Evolutionary conservation across 805 yeast species (phyloP).

Genomic region (Saccharomycopsis oosterbeekiorum): DNA sequence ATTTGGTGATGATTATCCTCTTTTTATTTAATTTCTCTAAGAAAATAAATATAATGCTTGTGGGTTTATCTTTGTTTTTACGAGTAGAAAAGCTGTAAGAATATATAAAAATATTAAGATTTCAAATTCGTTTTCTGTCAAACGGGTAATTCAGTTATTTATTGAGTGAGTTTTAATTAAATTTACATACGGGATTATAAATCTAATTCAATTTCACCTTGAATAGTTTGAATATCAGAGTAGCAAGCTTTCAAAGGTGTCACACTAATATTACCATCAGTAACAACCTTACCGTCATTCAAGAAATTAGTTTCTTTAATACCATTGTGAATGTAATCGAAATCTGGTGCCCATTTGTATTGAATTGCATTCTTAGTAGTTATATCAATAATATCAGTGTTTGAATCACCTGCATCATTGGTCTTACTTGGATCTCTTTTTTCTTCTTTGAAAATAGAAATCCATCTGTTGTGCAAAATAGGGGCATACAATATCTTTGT

Average conservation of each 20-base stretch:
- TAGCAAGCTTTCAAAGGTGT: conserved; percentile 69
- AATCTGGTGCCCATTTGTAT: conserved; percentile 81
- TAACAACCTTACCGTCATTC: conserved; percentile 63
- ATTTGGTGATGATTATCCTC: conserved; percentile 6
- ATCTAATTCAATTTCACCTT: conserved; percentile 48
- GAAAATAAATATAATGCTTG: too few relatives aligned
- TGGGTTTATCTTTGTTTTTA: too few relatives aligned
- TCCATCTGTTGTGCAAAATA: conserved; percentile 77
- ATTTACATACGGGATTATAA: conserved; percentile 27
- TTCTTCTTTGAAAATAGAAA: conserved; percentile 33
- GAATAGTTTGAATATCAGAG: conserved; percentile 37
- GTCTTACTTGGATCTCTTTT: conserved; percentile 15
- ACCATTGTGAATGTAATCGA: conserved; percentile 51
- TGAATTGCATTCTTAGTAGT: conserved; percentile 34
- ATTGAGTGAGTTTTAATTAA: neutral
- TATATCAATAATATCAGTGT: conserved; percentile 40
- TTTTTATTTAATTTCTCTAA: conserved; percentile 1
- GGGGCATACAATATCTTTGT: conserved; percentile 68
- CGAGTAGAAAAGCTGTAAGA: too few relatives aligned
- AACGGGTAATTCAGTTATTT: too few relatives aligned
- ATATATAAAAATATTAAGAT: too few relatives aligned
- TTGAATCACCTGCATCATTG: conserved; percentile 9
- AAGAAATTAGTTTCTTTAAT: conserved; percentile 35
- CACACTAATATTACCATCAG: conserved; percentile 54
- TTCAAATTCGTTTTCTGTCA: too few relatives aligned